Base-by-base conservation (phyloP, 1,284 basidiomycete genomes). In the Trametes versicolor region DNA sequence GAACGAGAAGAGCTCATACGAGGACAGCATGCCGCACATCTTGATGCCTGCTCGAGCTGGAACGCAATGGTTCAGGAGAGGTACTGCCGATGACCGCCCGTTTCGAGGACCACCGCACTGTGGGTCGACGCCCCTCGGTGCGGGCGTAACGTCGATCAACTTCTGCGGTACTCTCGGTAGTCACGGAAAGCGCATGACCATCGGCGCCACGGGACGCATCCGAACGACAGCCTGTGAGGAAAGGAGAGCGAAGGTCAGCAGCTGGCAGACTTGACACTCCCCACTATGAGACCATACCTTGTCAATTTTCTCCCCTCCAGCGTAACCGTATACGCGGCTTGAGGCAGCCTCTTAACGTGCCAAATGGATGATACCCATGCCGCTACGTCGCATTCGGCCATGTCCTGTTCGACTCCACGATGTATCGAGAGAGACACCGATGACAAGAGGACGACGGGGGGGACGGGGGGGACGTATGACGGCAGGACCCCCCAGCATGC, bases 41-140 rank as follows among this genome's bases (percentile, higher is more conserved):
- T 27, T 41, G 60, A 25, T 25, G 19, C 39, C 29, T 9, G 45
- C 41, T 17, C 41, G 17, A 49, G 25, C 5, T 39, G 27, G 36
- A 49, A 8, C 32, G 23, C 55, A 58, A 17, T 8, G 39, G 53
- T 68, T 62, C 52, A 55, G 8, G 57, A 68, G 63, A 63, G 52
- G 49, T 63, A 61, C 36, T 55, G 25, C 66, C 66, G 66, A 68
- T 45, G 61, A 65, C 61, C 25, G 55, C 27, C 66, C 66, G 66
- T 47, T 17, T 62, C 66, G 63, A 67, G 62, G 60, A 59, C 41
- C 41, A n/a, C 6, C 19, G 37, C 21, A 52, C 29, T 25, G 29
- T 25, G 34, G 21, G 13, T 43, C 49, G 27, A 25, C 39, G 41
- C 32, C 43, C 60, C 52, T 64, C 63, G 60, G 57, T 41, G 41